Evolutionary conservation across 345 rosid species (phyloP), one percentile per base, ranked within the genome.

Genomic region (Pugionium dolabratum): DNA sequence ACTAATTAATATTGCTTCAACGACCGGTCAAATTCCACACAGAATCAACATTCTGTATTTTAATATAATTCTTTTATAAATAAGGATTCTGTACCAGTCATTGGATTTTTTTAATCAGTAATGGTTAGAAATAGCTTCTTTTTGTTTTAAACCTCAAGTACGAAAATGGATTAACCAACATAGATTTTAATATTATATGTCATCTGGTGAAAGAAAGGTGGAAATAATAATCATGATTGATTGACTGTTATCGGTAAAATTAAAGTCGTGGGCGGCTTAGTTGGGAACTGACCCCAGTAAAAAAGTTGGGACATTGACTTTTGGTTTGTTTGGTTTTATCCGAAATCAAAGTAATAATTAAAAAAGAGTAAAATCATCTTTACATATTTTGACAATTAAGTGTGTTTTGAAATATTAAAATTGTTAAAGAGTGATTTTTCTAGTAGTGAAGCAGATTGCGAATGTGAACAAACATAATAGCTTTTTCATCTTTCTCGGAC

Each of bases 11-110:
- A 3, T 47, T 7, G 30, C 48, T 29, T 25, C 8, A 40, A 50
- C 31, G 68, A 30, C 59, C 6, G 32, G 64, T 63, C 75, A 55
- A 48, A 7, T 55, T 71, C 75, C 37, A 56, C 53, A 50, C 27
- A 37, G 45, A 64, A 63, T 64, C 65, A 62, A 41, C 59, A n/a
- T 10, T 47, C 47, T 9, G 1, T 54, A 29, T 37, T 54, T 54
- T 30, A 42, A 25, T 59, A 35, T 18, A 29, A 8, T 8, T 61
- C 11, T 27, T 10, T 37, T 18, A n/a, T 36, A 34, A 27, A 29
- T 8, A 59, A 37, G 31, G 69, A 36, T 62, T 36, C 33, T 36
- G 11, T 53, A 44, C 49, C 62, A 36, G 52, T 61, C 29, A 28
- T 18, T 8, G 7, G 55, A 59, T 32, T 69, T 18, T 18, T 18